Base-by-base conservation (phyloP, 1,139 yeast genomes). In the Saccharomycopsis phalli region DNA sequence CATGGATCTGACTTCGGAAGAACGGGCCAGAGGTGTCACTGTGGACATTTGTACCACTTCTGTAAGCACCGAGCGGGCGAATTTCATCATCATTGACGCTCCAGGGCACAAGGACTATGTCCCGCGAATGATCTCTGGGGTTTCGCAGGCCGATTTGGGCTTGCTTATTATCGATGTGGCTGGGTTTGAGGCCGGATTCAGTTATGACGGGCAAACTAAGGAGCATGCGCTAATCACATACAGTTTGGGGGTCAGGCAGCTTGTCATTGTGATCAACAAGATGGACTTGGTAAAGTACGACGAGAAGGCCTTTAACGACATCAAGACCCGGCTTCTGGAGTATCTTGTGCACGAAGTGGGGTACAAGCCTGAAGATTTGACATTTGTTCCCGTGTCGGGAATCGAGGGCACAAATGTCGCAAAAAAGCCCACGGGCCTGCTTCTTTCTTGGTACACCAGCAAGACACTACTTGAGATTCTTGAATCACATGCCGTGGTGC, bases 51-150 rank as follows among this genome's bases (percentile, higher is more conserved):
- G 94, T 51, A 82, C 91, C 22, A 82, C 93, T 26, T 72, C 74
- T 37, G 84, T 93, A 51, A 88, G 81, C 51, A 84, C 96, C 0
- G 52, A 58, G 0, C 59, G 57, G 1, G 71, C 81, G 1, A 64
- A 72, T 40, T 87, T 84, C 59, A 86, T 95, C 0, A 84, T 94
- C 22, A 81, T 93, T 37, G 99, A 93, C 63, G 95, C 98, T 0
- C 99, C 99, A 7, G 99, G 99, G 3, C 99, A 93, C 64, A 74
- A 81, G 57, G 95, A 91, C 69, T 93, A 87, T 61, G 94, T 93
- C 48, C 95, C 97, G n/a, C 94, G 88, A 59, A 91, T 94, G 86
- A 91, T 93, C 60, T 93, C 95, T 34, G 99, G 98, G 48, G 93
- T 94, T 0, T 72, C 94, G 10, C 96, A 88, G 58, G 87, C 83